These are phyloP conservation scores for Bolboschoenus planiculmis DNA, from an alignment of 176 grass and related monocot species.

Conservation along the genomic window DNA sequence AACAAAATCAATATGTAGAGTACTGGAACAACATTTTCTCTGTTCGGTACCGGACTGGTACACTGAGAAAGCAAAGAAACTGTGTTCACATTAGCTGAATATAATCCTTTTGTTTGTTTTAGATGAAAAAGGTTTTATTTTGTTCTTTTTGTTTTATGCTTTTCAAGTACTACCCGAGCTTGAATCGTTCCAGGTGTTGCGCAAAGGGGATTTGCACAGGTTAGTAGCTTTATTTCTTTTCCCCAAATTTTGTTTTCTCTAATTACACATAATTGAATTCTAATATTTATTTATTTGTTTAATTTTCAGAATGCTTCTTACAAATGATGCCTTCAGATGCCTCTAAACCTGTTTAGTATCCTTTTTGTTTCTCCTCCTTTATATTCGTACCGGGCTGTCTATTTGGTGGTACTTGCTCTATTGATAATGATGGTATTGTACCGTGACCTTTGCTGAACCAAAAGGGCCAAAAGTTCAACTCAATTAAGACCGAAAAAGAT, in stretches of 20 bases:
- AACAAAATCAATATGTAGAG: neutral
- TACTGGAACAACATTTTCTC: neutral
- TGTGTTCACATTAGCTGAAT: neutral
- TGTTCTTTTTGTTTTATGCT: neutral
- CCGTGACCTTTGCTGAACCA: neutral
- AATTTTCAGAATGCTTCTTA: slow-evolving; percentile 74
- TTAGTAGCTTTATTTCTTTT: slow-evolving; percentile 2
- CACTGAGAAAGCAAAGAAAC: neutral
- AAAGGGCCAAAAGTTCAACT: neutral
- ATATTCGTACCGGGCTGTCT: neutral
- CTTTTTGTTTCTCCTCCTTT: slow-evolving; percentile 11
- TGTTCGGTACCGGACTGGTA: neutral
- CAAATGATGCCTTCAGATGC: slow-evolving; percentile 59
- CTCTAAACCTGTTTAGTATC: slow-evolving; percentile 60
- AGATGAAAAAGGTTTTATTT: neutral
- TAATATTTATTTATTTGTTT: neutral
- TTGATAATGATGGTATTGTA: neutral
- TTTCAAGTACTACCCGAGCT: slow-evolving; percentile 49
- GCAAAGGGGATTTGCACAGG: slow-evolving; percentile 75
- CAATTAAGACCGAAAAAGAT: neutral
- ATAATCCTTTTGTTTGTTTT: neutral
- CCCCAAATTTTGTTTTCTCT: neutral
- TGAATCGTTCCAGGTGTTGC: slow-evolving; percentile 84
- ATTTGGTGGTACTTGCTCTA: neutral
- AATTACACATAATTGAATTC: neutral